Conservation (phyloP, 768 basidiomycete species). For the Hericium coralloides region DNA sequence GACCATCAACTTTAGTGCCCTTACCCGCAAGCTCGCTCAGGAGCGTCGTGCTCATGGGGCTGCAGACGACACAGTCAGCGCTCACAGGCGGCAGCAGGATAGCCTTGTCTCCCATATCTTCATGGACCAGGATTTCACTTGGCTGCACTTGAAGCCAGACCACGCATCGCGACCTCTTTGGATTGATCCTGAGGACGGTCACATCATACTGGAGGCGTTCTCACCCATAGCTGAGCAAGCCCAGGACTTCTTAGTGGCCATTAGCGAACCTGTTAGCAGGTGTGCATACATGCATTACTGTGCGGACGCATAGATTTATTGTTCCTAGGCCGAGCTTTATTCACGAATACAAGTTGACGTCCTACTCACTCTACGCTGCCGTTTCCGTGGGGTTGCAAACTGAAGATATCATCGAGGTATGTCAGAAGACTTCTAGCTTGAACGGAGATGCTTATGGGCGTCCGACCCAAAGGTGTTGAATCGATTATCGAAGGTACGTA, state of each 20-base stretch:
- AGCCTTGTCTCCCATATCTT: slow-evolving; percentile 75
- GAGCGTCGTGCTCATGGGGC: slow-evolving; percentile 39
- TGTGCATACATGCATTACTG: slow-evolving; percentile 32
- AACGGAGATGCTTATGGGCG: slow-evolving; percentile 24
- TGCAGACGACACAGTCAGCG: slow-evolving; percentile 31
- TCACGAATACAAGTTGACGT: slow-evolving; percentile 98
- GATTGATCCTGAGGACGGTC: slow-evolving; percentile 88
- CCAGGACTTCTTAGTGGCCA: slow-evolving; percentile 96
- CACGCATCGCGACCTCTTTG: slow-evolving; percentile 90
- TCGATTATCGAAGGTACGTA: slow-evolving; percentile 63
- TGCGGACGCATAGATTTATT: slow-evolving; percentile 22
- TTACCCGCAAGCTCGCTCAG: slow-evolving; percentile 71
- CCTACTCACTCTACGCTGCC: slow-evolving; percentile 96
- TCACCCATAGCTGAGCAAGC: slow-evolving; percentile 97
- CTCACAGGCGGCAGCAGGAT: slow-evolving; percentile 67
- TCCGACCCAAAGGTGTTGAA: slow-evolving; percentile 54
- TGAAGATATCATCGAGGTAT: slow-evolving; percentile 94
- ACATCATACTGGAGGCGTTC: slow-evolving; percentile 96
- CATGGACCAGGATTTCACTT: slow-evolving; percentile 79
- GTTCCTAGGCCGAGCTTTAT: slow-evolving; percentile 82
- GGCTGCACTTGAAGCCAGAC: slow-evolving; percentile 81
- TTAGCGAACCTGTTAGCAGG: slow-evolving; percentile 98
- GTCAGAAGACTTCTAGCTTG: slow-evolving; percentile 10
- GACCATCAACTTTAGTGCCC: slow-evolving; percentile 82
- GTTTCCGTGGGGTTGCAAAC: slow-evolving; percentile 98